Percentiles rank a stretch among this genome's conserved stretches.
Conservation (phyloP, 208 protist genomes). For the Leishmania aethiopica region DNA sequence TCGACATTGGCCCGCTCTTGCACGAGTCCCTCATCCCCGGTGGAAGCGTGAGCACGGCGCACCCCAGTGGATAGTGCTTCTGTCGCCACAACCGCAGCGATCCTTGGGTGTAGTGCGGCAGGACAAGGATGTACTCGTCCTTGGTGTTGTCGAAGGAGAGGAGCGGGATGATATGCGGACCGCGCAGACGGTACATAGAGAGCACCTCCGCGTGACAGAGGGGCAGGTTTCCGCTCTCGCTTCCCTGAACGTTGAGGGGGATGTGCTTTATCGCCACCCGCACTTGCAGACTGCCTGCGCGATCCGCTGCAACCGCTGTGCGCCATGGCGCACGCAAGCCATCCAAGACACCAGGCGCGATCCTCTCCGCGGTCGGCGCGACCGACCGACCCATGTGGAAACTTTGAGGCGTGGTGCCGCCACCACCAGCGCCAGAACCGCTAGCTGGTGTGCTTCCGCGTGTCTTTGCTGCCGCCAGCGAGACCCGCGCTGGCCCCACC, state of each 20-base stretch:
- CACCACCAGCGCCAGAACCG: not conserved
- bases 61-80: constrained; percentile 51
- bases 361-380: constrained; percentile 9
- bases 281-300: constrained; percentile 20
- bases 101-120: constrained; percentile 69
- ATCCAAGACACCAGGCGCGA: constrained; percentile 3
- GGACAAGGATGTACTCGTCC: constrained; percentile 73
- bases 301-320: constrained; percentile 12
- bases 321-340: constrained; percentile 27
- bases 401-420: not conserved
- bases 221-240: constrained; percentile 55
- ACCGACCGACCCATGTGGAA: not conserved
- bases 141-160: constrained; percentile 66
- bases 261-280: constrained; percentile 72
- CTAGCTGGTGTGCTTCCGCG: constrained; percentile 7
- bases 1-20: constrained; percentile 5
- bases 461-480: constrained; percentile 12
- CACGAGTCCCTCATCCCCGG: constrained; percentile 4
- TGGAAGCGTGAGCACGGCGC: constrained; percentile 42
- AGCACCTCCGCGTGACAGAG: constrained; percentile 78
- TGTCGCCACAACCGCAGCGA: constrained; percentile 72
- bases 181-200: constrained; percentile 59
- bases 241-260: constrained; percentile 49
- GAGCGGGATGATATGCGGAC: constrained; percentile 60
- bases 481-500: constrained; percentile 22